Base-by-base conservation (phyloP, 495 filamentous ascomycete species). In the Aspergillus avenaceus region DNA sequence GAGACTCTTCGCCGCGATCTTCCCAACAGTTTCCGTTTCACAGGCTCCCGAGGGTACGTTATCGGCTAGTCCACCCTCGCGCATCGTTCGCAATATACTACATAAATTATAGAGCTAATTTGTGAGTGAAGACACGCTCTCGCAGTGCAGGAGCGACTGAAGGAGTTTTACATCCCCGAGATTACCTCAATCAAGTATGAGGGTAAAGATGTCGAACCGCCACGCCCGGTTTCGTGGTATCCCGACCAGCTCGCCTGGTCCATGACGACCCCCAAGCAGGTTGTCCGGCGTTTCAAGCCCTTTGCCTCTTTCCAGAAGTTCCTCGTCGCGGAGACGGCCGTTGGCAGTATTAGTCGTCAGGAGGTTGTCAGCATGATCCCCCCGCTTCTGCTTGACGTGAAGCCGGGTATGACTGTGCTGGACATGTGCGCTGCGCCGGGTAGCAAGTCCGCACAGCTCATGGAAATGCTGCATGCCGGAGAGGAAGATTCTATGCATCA, bases 301-400 rank as follows among this genome's bases (percentile, higher is more conserved):
- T 98, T 98, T 64, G 82, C 88, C 38, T 86, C 86, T 13, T 97
- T 98, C 68, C 93, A 98, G 68, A 95, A 93, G 64, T 98, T 95
- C 75, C 74, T 98, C n/a, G 93, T 98, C 19, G 91, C 91, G 22
- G 93, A 98, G 74, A 96, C 93, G 9, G 90, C 86, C 38, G 88
- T 96, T 44, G 93, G 93, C 61, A 98, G 97, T 62, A 97, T 98
- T 63, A 95, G 85, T 66, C 81, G 93, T 58, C 93, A 98, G 69
- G 93, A 98, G 72, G 83, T 92, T 18, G 93, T 98, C 52, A 95
- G 88, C 76, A 98, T 98, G 93, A 96, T 98, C 54, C 93, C 93
- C 21, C 95, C 95, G 19, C 82, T 97, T 43, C 73, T 97, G 50
- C 88, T 97, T 79, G 92, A 96, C 61, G 69, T 96, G 24, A 80